Conservation (phyloP, 371 early-diverging fungal genomes). For the Conidiobolus incongruus region DNA sequence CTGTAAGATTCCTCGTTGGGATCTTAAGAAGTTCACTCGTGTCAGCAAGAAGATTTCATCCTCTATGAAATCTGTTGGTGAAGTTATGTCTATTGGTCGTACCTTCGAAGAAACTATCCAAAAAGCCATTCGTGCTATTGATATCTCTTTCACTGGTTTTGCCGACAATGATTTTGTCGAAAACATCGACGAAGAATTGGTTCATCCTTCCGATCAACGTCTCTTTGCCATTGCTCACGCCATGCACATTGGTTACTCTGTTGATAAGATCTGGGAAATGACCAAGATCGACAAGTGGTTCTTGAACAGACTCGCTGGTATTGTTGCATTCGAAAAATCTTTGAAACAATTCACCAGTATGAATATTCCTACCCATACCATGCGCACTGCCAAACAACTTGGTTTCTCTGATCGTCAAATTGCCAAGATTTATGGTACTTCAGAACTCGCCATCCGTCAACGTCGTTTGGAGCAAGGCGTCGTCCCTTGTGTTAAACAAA, state of each 20-base stretch:
- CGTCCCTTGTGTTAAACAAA: constrained; percentile 66
- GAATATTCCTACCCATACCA: too few relatives aligned
- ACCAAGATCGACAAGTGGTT: constrained; percentile 91
- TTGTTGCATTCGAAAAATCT: constrained; percentile 35
- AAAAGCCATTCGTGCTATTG: constrained; percentile 88
- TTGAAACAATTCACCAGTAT: constrained; percentile 42
- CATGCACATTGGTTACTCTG: constrained; percentile 46
- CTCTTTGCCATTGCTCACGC: constrained; percentile 86
- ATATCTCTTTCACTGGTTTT: constrained; percentile 51
- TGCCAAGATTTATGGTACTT: constrained; percentile 17
- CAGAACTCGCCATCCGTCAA: constrained; percentile 13
- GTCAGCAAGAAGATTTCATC: constrained; percentile 70
- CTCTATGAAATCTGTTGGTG: constrained; percentile 89
- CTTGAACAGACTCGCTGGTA: constrained; percentile 66
- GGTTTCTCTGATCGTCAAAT: constrained; percentile 82
- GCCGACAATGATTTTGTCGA: constrained; percentile 18
- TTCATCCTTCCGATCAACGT: constrained; percentile 70
- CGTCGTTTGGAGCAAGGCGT: constrained; percentile 36
- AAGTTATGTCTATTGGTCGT: constrained; percentile 89
- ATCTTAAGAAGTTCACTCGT: constrained; percentile 79
- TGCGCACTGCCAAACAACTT: constrained; percentile 66
- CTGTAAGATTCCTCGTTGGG: constrained; percentile 93
- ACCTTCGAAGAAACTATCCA: constrained; percentile 91
- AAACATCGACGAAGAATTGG: constrained; percentile 44
- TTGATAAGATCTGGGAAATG: constrained; percentile 64